phyloP scores from a whole-genome alignment of 768 basidiomycete species.

The Solioccasus polychromus region DNA sequence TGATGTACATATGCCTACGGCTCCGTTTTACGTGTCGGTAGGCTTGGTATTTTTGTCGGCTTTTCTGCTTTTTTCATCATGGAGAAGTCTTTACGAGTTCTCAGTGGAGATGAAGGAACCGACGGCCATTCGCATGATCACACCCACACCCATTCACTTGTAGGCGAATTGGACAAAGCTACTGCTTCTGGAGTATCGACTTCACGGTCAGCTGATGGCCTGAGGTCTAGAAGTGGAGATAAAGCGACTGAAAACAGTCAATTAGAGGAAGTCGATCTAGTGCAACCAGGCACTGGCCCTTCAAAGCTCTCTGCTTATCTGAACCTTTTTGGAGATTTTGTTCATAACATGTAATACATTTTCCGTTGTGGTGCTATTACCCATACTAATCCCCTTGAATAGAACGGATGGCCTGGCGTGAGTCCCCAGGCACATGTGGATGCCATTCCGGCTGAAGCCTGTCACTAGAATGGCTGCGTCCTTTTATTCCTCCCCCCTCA shows the following conservation, averaged over 20 bases:
- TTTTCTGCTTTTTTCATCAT: conserved; percentile 91
- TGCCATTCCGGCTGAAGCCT: conserved; percentile 2
- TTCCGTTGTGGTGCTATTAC: conserved; percentile 12
- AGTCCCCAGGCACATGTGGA: conserved; percentile 30
- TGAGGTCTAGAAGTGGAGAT: conserved; percentile 46
- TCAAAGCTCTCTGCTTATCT: conserved; percentile 89
- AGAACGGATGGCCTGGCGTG: conserved; percentile 93
- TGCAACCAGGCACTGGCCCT: conserved; percentile 43
- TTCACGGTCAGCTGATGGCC: conserved; percentile 41
- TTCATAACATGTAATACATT: conserved; percentile 77
- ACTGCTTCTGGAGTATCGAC: conserved; percentile 48
- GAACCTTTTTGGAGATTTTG: conserved; percentile 91
- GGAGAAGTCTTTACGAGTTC: conserved; percentile 86
- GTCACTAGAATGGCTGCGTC: conserved; percentile 80
- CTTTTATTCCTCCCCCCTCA: conserved; percentile 94
- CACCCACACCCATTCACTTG: conserved; percentile 57
- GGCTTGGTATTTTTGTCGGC: conserved; percentile 78
- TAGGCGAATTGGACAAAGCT: conserved; percentile 26
- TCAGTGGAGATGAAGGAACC: conserved; percentile 56
- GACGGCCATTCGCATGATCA: conserved; percentile 50
- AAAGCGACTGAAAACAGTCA: conserved; percentile 14
- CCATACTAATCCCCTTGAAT: conserved; percentile 14
- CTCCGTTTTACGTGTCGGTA: conserved; percentile 30
- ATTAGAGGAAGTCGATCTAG: conserved; percentile 24
- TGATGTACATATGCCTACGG: conserved; percentile 1